These are phyloP conservation scores for Kwoniella dendrophila DNA, from an alignment of 768 basidiomycete genomes.

Conservation along the genomic window DNA sequence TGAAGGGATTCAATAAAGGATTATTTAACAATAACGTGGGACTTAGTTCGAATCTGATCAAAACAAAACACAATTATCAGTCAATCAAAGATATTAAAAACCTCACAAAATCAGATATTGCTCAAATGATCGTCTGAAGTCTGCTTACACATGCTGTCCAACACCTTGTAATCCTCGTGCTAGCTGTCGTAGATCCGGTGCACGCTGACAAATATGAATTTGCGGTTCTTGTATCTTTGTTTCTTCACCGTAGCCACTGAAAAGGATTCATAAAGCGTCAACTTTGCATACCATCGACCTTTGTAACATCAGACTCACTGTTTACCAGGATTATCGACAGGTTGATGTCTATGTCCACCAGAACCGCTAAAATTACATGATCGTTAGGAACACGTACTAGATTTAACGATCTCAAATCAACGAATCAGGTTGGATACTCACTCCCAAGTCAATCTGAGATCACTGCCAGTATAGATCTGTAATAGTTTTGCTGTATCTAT, in stretches of 20 bases:
- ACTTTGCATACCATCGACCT: too few species aligned
- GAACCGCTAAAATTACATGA: slow-evolving; percentile 35
- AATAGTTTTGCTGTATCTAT: slow-evolving; percentile 55
- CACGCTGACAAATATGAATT: slow-evolving; percentile 84
- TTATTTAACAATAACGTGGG: slow-evolving; percentile 52
- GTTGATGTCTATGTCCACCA: slow-evolving; percentile 37
- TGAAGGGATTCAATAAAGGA: slow-evolving; percentile 46
- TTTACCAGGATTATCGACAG: slow-evolving; percentile 58
- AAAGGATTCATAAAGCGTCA: too few species aligned
- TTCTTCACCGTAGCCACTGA: slow-evolving; percentile 59
- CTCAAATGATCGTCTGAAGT: too few species aligned
- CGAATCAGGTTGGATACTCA: slow-evolving; percentile 63
- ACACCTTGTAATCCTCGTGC: slow-evolving; percentile 45
- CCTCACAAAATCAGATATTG: background rate
- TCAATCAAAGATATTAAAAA: background rate
- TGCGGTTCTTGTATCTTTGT: slow-evolving; percentile 73
- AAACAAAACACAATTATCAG: background rate
- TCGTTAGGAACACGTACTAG: too few species aligned
- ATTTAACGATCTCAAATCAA: background rate
- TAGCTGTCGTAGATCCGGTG: slow-evolving; percentile 54
- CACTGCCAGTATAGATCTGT: slow-evolving; percentile 54
- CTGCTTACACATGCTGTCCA: slow-evolving; percentile 51
- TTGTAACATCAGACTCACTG: slow-evolving; percentile 39
- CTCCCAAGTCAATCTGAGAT: slow-evolving; percentile 84
- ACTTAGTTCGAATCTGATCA: slow-evolving; percentile 53